Conservation (phyloP, 2,329 filamentous ascomycete species). For the Penicillium crustosum region DNA sequence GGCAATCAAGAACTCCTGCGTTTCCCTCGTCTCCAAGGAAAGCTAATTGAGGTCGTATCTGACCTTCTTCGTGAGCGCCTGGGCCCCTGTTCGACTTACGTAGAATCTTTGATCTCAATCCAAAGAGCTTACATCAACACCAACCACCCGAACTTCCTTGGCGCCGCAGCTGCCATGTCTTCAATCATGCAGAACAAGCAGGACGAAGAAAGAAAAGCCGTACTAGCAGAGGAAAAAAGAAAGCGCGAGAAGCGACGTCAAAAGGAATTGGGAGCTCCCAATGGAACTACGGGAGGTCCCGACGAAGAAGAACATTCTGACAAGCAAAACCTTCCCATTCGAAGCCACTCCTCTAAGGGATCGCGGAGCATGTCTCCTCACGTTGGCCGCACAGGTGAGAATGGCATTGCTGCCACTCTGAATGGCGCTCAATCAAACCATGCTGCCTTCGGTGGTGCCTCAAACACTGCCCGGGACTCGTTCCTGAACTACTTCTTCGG, state of each 20-base stretch:
- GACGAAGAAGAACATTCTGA: slow-evolving; percentile 63
- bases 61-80: slow-evolving; percentile 90
- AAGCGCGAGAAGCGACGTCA: slow-evolving; percentile 78
- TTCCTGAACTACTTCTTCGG: slow-evolving; percentile 99
- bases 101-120: slow-evolving; percentile 95
- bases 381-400: slow-evolving; percentile 61
- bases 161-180: slow-evolving; percentile 94
- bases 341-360: slow-evolving; percentile 61
- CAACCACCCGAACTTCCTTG: slow-evolving; percentile 97
- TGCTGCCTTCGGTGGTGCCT: slow-evolving; percentile 60
- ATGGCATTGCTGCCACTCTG: slow-evolving; percentile 65
- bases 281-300: slow-evolving; percentile 61
- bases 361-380: slow-evolving; percentile 81
- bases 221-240: slow-evolving; percentile 79
- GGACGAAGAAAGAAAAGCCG: slow-evolving; percentile 81
- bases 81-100: slow-evolving; percentile 84
- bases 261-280: slow-evolving; percentile 76
- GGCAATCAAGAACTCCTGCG: slow-evolving; percentile 90
- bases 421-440: slow-evolving; percentile 65
- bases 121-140: slow-evolving; percentile 99
- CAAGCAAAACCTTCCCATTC: slow-evolving; percentile 56
- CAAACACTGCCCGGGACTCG: slow-evolving; percentile 73
- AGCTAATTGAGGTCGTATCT: slow-evolving; percentile 96
- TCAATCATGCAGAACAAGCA: slow-evolving; percentile 94
- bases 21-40: slow-evolving; percentile 89